These are phyloP conservation scores for Dioscorea dumetorum DNA, from an alignment of 106 monocot genomes.

Conservation along the genomic window DNA sequence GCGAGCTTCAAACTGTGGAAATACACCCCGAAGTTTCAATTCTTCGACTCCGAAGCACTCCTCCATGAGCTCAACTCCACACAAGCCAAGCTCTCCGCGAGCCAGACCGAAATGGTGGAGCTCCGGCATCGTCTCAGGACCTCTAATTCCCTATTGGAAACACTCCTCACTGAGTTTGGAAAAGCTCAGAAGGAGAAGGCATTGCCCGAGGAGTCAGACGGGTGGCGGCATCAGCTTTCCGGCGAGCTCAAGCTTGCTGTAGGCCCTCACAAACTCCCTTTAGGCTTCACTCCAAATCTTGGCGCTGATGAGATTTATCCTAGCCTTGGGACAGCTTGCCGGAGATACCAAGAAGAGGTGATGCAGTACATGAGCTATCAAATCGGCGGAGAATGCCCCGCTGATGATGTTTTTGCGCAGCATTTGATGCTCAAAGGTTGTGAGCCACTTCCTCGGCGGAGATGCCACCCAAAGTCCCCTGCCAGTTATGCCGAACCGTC, in stretches of 20 bases:
- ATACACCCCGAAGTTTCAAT: background rate
- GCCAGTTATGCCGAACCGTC: constrained; percentile 36
- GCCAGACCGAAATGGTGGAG: background rate
- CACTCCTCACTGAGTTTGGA: constrained; percentile 22
- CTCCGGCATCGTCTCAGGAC: constrained; percentile 25
- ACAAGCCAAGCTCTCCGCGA: constrained; percentile 7
- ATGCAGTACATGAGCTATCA: constrained; percentile 43
- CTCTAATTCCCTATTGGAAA: constrained; percentile 29
- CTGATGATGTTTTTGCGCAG: constrained; percentile 45
- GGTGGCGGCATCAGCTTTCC: constrained; percentile 19
- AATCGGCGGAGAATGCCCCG: constrained; percentile 49
- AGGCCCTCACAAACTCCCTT: constrained; percentile 39
- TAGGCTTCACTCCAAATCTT: constrained; percentile 22
- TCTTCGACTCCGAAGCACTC: constrained; percentile 16
- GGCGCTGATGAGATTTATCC: constrained; percentile 36
- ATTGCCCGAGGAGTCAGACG: background rate
- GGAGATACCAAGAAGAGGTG: constrained; percentile 35
- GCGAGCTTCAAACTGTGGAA: background rate
- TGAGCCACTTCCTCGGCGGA: constrained; percentile 66
- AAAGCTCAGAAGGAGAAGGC: background rate
- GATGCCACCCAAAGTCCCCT: constrained; percentile 51
- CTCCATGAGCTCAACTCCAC: constrained; percentile 47
- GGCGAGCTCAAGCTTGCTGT: constrained; percentile 48
- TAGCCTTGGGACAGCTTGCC: constrained; percentile 39
- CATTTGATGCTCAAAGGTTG: constrained; percentile 57